Evolutionary conservation across 805 yeast species (phyloP).

Genomic region (Hanseniaspora nectarophila): DNA sequence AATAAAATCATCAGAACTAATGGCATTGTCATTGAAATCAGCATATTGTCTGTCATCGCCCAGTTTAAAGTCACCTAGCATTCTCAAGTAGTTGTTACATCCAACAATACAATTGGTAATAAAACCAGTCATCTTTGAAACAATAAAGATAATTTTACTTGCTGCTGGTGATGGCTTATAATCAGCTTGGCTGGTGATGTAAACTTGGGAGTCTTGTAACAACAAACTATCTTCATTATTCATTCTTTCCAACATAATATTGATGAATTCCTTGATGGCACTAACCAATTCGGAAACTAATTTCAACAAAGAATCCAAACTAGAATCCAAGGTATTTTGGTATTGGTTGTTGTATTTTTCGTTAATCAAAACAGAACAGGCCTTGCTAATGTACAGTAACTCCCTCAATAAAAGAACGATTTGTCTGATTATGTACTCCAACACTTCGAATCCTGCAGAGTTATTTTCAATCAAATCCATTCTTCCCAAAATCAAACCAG

Average conservation of each 20-base stretch:
- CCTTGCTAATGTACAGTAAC: slow-evolving; percentile 46
- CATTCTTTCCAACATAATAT: slow-evolving; percentile 32
- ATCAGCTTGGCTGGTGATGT: slow-evolving; percentile 33
- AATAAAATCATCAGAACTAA: slow-evolving; percentile 51
- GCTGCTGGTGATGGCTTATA: slow-evolving; percentile 45
- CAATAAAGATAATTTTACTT: slow-evolving; percentile 46
- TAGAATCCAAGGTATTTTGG: slow-evolving; percentile 28
- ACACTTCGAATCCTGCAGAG: slow-evolving; percentile 51
- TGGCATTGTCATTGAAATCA: slow-evolving; percentile 45
- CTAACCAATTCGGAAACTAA: slow-evolving; percentile 55
- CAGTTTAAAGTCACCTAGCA: slow-evolving; percentile 57
- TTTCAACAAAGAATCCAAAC: slow-evolving; percentile 47
- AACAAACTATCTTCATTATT: slow-evolving; percentile 28
- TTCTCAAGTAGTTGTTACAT: slow-evolving; percentile 39
- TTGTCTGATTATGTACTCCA: slow-evolving; percentile 59
- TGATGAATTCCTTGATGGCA: slow-evolving; percentile 51
- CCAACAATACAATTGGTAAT: slow-evolving; percentile 40
- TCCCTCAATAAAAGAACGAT: slow-evolving; percentile 54
- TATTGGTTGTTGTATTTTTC: slow-evolving; percentile 24
- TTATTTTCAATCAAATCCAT: slow-evolving; percentile 67
- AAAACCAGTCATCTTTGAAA: slow-evolving; percentile 48
- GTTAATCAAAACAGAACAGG: slow-evolving; percentile 31
- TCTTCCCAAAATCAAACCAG: slow-evolving; percentile 62
- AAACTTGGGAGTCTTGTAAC: slow-evolving; percentile 20
- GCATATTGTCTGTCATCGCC: slow-evolving; percentile 52